Evolutionary conservation across 164 flowering plant species (phyloP).

Genomic region (Platanus orientalis): DNA sequence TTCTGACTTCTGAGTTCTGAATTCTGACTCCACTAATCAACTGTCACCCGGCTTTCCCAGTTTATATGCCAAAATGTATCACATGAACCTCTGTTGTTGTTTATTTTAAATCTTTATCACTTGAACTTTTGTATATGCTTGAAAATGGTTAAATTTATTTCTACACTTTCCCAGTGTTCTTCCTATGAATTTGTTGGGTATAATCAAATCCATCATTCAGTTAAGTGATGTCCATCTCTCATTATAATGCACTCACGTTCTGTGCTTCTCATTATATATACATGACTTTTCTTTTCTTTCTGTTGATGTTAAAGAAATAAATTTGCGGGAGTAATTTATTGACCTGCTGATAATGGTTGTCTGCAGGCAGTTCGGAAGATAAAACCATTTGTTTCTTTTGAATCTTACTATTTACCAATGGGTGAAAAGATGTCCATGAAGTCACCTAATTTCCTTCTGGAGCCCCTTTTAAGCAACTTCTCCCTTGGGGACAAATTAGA

Average conservation of each 20-base stretch:
- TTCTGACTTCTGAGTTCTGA: no score
- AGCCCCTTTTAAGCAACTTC: conserved; percentile 59
- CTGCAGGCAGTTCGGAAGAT: conserved; percentile 69
- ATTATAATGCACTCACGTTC: background rate
- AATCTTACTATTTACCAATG: conserved; percentile 65
- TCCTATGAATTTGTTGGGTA: background rate
- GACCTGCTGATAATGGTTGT: conserved; percentile 38
- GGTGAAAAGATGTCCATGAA: conserved; percentile 29
- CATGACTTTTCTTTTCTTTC: conserved; percentile 5
- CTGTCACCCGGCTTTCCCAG: background rate
- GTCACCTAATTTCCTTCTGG: conserved; percentile 52
- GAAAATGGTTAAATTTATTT: background rate
- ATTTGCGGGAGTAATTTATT: conserved; percentile 24
- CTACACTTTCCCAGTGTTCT: background rate
- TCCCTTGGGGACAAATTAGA: conserved; percentile 30
- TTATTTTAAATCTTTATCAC: background rate
- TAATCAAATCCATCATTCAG: background rate
- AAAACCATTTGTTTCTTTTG: conserved; percentile 40
- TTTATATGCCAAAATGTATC: background rate
- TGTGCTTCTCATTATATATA: background rate
- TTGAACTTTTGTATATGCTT: no score
- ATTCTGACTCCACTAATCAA: no score
- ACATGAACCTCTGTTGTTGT: background rate
- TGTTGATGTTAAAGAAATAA: conserved; percentile 24
- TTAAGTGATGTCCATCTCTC: background rate